Evolutionary conservation across 116 monocot genomes (phyloP).

Genomic region (Posidonia oceanica): DNA sequence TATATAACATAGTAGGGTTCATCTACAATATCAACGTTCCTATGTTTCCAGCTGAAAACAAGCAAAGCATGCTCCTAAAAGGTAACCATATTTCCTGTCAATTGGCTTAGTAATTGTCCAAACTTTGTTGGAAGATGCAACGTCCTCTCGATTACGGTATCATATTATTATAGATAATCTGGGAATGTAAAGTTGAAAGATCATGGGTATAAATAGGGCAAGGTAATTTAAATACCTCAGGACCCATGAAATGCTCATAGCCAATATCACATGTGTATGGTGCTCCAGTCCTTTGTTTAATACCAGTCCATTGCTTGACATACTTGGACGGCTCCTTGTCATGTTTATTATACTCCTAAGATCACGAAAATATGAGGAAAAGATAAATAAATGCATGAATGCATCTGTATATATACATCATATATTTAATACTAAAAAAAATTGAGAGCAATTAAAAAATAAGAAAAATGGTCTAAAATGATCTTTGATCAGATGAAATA

Average conservation of each 20-base stretch:
- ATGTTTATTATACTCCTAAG: slow-evolving; percentile 57
- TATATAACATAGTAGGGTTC: no score
- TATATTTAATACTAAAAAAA: neutral
- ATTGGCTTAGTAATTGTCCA: no score
- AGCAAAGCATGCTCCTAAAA: no score
- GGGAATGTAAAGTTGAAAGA: no score
- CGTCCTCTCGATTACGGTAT: no score
- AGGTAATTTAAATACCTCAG: slow-evolving; percentile 39
- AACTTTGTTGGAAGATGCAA: no score
- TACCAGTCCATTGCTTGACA: slow-evolving; percentile 71
- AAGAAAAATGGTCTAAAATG: neutral
- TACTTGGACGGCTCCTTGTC: slow-evolving; percentile 47
- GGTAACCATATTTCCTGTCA: no score
- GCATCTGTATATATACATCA: neutral
- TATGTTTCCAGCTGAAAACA: no score
- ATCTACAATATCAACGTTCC: no score
- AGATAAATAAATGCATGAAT: slow-evolving; percentile 1
- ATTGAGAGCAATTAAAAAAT: neutral
- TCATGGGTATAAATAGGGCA: neutral
- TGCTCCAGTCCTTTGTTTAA: slow-evolving; percentile 81
- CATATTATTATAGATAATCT: no score
- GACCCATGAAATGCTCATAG: slow-evolving; percentile 86
- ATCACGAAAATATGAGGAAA: neutral
- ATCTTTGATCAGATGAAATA: neutral
- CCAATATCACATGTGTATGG: slow-evolving; percentile 84